Evolutionary conservation across 225 moss, liverwort and hornwort genomes (phyloP).

Genomic region (Antitrichia curtipendula): DNA sequence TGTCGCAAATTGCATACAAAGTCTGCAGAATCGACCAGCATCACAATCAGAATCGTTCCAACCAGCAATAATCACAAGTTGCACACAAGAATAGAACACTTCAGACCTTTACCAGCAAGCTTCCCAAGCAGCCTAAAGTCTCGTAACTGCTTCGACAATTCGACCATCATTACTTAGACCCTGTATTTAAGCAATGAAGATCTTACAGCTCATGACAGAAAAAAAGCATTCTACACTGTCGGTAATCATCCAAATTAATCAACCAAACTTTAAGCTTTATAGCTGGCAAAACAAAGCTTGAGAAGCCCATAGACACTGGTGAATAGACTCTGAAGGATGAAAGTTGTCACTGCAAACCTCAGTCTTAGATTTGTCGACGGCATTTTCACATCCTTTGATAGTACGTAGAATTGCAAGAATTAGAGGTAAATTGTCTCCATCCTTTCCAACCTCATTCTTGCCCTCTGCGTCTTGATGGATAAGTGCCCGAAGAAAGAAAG

Average conservation of each 20-base stretch:
- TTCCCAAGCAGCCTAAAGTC: not conserved
- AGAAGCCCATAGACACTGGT: not conserved
- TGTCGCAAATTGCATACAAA: slow-evolving; percentile 63
- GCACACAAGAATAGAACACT: not conserved
- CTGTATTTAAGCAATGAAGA: not conserved
- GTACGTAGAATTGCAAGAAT: slow-evolving; percentile 72
- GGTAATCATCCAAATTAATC: not conserved
- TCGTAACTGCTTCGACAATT: not conserved
- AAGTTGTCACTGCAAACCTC: slow-evolving; percentile 29
- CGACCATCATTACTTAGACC: not conserved
- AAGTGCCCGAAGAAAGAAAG: slow-evolving; percentile 61
- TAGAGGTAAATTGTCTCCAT: slow-evolving; percentile 72
- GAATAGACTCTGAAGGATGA: not conserved
- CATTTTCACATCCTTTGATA: slow-evolving; percentile 66
- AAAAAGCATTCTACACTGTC: not conserved
- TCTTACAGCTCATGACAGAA: not conserved
- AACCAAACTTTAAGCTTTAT: not conserved
- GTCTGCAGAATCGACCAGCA: slow-evolving; percentile 20
- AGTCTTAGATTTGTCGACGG: slow-evolving; percentile 53
- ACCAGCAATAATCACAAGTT: not conserved
- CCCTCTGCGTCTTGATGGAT: slow-evolving; percentile 75
- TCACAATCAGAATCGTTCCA: not conserved
- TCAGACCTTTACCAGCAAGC: not conserved
- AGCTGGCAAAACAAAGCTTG: not conserved
- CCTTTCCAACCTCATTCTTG: slow-evolving; percentile 56